Evolutionary conservation across 2,329 filamentous ascomycete species (phyloP).

Genomic region (Hypoxylon sp.): DNA sequence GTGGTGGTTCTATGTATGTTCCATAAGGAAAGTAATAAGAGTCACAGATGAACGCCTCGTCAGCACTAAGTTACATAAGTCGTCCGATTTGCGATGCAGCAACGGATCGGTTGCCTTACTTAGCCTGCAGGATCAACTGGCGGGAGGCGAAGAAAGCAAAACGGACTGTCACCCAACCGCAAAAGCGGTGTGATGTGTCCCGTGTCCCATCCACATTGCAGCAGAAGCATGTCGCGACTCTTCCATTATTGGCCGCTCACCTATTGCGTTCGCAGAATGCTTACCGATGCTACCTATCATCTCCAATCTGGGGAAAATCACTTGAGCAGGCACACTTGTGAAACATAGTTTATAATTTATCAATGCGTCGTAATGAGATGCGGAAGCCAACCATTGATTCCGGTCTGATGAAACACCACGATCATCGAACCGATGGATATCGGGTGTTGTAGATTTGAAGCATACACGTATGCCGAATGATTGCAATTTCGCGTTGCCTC

Average conservation of each 20-base stretch:
- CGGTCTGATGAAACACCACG: constrained; percentile 18
- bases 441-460: constrained; percentile 3
- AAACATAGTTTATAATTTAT: constrained; percentile 25
- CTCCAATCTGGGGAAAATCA: constrained; percentile 35
- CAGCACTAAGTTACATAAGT: constrained; percentile 38
- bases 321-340: constrained; percentile 33
- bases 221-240: neutral
- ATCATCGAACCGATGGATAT: constrained; percentile 11
- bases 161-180: constrained; percentile 31
- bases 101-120: constrained; percentile 25
- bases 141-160: constrained; percentile 19
- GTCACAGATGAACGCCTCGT: constrained; percentile 26
- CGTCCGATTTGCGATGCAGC: constrained; percentile 24
- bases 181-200: constrained; percentile 43
- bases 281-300: constrained; percentile 22
- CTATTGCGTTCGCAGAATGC: constrained; percentile 18
- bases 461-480: constrained; percentile 27
- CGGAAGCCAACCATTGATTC: constrained; percentile 20
- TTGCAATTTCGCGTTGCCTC: constrained; percentile 18
- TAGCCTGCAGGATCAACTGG: constrained; percentile 27
- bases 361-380: constrained; percentile 16
- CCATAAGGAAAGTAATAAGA: constrained; percentile 14
- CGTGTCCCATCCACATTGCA: constrained; percentile 28
- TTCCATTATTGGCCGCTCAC: constrained; percentile 36
- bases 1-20: constrained; percentile 15